Percentiles rank a stretch among this genome's conserved stretches.
Conservation (phyloP, 805 yeast species). For the Myxozyma monticola region DNA sequence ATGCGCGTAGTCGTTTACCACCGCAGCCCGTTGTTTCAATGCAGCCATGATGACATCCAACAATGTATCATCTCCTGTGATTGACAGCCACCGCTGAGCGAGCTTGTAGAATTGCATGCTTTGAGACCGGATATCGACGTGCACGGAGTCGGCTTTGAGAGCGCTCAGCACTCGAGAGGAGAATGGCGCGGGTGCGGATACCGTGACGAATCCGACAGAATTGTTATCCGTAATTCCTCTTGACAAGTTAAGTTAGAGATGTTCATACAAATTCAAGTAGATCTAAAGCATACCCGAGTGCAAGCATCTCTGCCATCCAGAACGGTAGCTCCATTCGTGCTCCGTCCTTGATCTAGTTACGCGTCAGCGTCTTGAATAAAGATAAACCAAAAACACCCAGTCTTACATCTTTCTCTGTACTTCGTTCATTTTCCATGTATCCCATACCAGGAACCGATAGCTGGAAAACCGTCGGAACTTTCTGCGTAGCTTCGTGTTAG, state of each 20-base stretch:
- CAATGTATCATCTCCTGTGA: slow-evolving; percentile 67
- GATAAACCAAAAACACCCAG: not conserved
- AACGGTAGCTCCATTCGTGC: slow-evolving; percentile 76
- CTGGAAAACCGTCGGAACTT: slow-evolving; percentile 77
- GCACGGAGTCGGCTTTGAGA: slow-evolving; percentile 66
- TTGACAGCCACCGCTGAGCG: slow-evolving; percentile 72
- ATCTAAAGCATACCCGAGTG: slow-evolving; percentile 52
- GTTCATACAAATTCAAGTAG: slow-evolving; percentile 27
- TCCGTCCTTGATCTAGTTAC: slow-evolving; percentile 50
- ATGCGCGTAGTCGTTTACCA: slow-evolving; percentile 68
- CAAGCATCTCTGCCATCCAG: slow-evolving; percentile 84
- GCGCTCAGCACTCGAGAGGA: slow-evolving; percentile 71
- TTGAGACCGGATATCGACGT: slow-evolving; percentile 66
- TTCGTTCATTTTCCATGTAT: slow-evolving; percentile 52
- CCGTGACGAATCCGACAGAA: slow-evolving; percentile 51
- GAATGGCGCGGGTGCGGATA: slow-evolving; percentile 71
- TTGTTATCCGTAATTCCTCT: slow-evolving; percentile 42
- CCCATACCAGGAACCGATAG: slow-evolving; percentile 85
- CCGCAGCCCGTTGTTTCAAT: slow-evolving; percentile 64
- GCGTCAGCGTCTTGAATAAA: not conserved
- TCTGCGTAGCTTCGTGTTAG: slow-evolving; percentile 54
- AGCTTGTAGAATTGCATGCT: slow-evolving; percentile 67
- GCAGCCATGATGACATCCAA: slow-evolving; percentile 51
- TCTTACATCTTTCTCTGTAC: slow-evolving; percentile 19
- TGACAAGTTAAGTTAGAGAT: slow-evolving; percentile 24